phyloP scores from a whole-genome alignment of 2,329 filamentous ascomycete genomes.

The Arthrobotrys megalospora region DNA sequence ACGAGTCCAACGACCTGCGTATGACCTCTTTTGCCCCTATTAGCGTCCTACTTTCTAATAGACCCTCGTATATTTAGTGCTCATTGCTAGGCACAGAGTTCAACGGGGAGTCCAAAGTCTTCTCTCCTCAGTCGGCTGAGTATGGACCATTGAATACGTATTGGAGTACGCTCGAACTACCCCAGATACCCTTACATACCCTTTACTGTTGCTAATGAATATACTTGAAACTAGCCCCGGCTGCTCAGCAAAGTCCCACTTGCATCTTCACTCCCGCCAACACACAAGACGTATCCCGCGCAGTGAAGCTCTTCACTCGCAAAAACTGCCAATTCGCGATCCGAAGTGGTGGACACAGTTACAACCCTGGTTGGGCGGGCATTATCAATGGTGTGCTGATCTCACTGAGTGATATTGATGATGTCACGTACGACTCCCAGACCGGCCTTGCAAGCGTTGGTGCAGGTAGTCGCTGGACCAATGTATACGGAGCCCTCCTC shows the following conservation, averaged over 20 bases:
- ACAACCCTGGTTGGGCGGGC: slow-evolving; percentile 70
- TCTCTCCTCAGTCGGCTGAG: not conserved
- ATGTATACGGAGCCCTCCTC: slow-evolving; percentile 69
- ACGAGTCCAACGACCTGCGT: not conserved
- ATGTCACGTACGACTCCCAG: slow-evolving; percentile 66
- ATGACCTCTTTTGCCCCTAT: too few species aligned
- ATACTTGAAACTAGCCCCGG: not conserved
- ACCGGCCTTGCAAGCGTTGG: slow-evolving; percentile 68
- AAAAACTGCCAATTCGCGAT: slow-evolving; percentile 69
- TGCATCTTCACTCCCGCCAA: slow-evolving; percentile 11
- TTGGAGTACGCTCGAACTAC: not conserved
- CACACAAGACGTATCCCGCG: not conserved
- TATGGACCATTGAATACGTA: not conserved
- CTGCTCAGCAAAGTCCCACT: not conserved
- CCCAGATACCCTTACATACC: not conserved
- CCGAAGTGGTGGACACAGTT: slow-evolving; percentile 73
- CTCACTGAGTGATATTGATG: slow-evolving; percentile 70
- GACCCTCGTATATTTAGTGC: not conserved
- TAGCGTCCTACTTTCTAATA: not conserved
- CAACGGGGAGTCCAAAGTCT: not conserved
- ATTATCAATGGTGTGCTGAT: slow-evolving; percentile 71
- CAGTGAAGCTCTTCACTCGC: not conserved
- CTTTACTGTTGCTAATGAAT: not conserved
- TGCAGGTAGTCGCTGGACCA: slow-evolving; percentile 69
- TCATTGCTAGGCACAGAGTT: not conserved